Evolutionary conservation across 768 basidiomycete genomes (phyloP).

Genomic region (Rhodotorula babjevae): DNA sequence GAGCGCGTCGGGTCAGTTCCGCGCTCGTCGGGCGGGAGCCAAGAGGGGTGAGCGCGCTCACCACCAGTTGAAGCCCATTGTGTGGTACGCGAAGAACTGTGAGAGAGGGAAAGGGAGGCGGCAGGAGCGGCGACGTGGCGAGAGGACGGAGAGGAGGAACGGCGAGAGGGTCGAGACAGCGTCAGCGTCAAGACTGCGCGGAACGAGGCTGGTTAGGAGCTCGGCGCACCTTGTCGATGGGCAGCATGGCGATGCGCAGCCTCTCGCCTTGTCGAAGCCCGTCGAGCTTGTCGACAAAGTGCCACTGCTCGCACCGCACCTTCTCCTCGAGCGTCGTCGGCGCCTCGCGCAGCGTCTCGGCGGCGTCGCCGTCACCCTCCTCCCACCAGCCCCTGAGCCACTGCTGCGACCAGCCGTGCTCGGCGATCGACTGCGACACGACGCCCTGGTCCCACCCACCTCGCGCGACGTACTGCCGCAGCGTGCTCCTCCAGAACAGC

Average conservation of each 20-base stretch:
- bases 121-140: no score
- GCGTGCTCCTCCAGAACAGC: not conserved
- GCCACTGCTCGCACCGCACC: not conserved
- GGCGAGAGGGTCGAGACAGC: not conserved
- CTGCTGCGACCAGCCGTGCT: not conserved
- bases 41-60: not conserved
- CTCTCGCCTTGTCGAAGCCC: not conserved
- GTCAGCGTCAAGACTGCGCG: not conserved
- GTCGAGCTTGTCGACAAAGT: not conserved
- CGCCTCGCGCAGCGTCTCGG: not conserved
- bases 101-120: no score
- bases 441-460: not conserved
- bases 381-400: not conserved
- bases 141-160: no score
- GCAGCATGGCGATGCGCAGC: not conserved
- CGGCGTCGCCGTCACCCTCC: not conserved
- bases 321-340: not conserved
- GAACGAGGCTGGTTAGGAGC: not conserved
- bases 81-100: conserved; percentile 1
- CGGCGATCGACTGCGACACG: not conserved
- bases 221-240: not conserved
- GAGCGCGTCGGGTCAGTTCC: not conserved
- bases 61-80: not conserved
- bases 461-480: not conserved
- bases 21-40: not conserved